Base-by-base conservation (phyloP, 805 yeast genomes). In the Starmerella geochares region DNA sequence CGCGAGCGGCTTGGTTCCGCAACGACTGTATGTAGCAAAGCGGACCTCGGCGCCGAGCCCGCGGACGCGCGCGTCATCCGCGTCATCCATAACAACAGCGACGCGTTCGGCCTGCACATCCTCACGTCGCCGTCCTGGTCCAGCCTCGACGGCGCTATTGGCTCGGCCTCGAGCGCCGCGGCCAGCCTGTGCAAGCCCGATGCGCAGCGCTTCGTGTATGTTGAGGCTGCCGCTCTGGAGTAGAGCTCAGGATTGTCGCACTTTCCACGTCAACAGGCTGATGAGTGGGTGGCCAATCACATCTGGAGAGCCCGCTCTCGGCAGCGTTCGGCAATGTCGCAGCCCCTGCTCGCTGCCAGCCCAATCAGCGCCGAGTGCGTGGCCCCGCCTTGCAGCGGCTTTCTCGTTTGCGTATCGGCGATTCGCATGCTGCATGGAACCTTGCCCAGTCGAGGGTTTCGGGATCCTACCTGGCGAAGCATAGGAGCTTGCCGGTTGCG, bases 101-200 rank as follows among this genome's bases (percentile, higher is more conserved):
- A 58, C 40, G 60, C 57, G 6, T 58, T 58, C 33, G 60, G 55
- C 10, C 50, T 50, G 17, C 58, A 58, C 45, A 48, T 56, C 10
- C 51, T 51, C n/a, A 50, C 55, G 6, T 58, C 56, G 33, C 46
- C 51, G 3, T 47, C 37, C 16, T 37, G 27, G 13, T 39, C 56
- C 11, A 54, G 58, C 28, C 51, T 58, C 4, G 60, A 58, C 29
- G 60, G 60, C 14, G 60, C 60, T 1, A 43, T 58, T 19, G 60
- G 60, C 13, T 24, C 57, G 8, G 31, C 43, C 9, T 50, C 58
- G 2, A 54, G 54, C 43, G 55, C 55, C 1, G 54, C 58, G 1
- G 60, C 58, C 3, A 47, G 53, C 40, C 32, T 58, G 8, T 46
- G 42, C 32, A 24, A 33, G 19, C 50, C 28, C 8, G 38, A 38